Conservation (phyloP, 2,329 filamentous ascomycete species). For the Stachybotrys chartarum region DNA sequence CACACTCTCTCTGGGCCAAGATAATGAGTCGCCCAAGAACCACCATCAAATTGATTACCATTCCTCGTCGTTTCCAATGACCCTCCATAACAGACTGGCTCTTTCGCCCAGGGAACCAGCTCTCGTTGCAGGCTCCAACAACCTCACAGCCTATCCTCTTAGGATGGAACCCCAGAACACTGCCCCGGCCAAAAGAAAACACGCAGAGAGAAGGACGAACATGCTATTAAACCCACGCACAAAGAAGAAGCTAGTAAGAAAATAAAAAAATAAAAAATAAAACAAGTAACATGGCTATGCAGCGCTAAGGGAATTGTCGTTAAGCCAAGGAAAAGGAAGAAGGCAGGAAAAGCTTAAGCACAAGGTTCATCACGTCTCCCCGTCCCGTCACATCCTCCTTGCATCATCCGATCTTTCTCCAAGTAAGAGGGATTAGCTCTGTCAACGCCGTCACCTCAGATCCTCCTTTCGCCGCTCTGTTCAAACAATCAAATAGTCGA, state of each 20-base stretch:
- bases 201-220: too few species aligned
- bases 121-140: too few species aligned
- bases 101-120: too few species aligned
- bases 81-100: too few species aligned
- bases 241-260: neutral
- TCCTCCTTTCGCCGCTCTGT: neutral
- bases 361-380: neutral
- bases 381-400: neutral
- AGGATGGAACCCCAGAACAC: too few species aligned
- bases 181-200: too few species aligned
- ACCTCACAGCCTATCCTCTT: too few species aligned
- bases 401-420: neutral
- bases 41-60: too few species aligned
- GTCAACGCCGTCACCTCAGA: too few species aligned
- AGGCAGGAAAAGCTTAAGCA: neutral
- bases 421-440: neutral
- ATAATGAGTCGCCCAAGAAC: too few species aligned
- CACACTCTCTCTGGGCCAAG: too few species aligned
- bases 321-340: neutral
- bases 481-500: conserved; percentile 37
- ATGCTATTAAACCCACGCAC: neutral
- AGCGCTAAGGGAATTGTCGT: neutral
- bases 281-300: neutral
- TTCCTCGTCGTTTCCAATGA: too few species aligned
- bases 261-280: neutral